A percentile compares a stretch with the other conserved stretches of the same genome.
phyloP scores from a whole-genome alignment of 2,329 filamentous ascomycete genomes.

The Hortaea sp. region DNA sequence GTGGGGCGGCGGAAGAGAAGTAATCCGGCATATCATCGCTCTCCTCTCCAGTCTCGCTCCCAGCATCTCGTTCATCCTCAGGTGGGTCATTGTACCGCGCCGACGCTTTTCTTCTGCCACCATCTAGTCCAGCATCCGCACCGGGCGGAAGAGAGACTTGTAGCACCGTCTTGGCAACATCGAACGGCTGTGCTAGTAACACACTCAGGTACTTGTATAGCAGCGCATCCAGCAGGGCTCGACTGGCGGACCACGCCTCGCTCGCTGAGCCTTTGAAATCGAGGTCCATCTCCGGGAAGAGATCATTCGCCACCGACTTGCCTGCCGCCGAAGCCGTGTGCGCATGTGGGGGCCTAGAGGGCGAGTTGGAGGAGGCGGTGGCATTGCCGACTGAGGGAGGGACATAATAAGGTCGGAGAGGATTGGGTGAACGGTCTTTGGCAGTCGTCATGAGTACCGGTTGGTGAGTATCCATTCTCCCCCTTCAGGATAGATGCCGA shows the following conservation, averaged over 20 bases:
- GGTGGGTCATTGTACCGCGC: constrained; percentile 8
- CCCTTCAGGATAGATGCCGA: not conserved
- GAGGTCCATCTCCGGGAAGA: constrained; percentile 78
- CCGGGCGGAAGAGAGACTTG: constrained; percentile 53
- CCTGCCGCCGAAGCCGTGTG: constrained; percentile 31
- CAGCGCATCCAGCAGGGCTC: constrained; percentile 71
- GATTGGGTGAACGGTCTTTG: constrained; percentile 43
- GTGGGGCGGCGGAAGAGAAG: constrained; percentile 63
- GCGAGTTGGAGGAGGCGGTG: constrained; percentile 28
- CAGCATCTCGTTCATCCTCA: constrained; percentile 3
- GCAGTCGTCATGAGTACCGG: not conserved
- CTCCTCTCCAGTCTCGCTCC: constrained; percentile 13
- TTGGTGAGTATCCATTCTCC: not conserved
- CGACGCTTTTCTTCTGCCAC: constrained; percentile 16
- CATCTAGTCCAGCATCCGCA: constrained; percentile 22
- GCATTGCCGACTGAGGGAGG: constrained; percentile 57
- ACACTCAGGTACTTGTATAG: constrained; percentile 88
- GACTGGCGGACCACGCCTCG: constrained; percentile 37
- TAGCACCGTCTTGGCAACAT: constrained; percentile 88
- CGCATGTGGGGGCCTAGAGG: constrained; percentile 31
- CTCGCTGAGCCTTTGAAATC: constrained; percentile 42
- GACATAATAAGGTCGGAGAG: constrained; percentile 60
- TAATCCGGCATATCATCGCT: constrained; percentile 59
- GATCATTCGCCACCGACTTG: constrained; percentile 62
- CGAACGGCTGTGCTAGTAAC: constrained; percentile 86